Percentiles rank a stretch among this genome's conserved stretches.
Evolutionary conservation across 345 rosid species (phyloP).

Genomic region (Aegle marmelos): DNA sequence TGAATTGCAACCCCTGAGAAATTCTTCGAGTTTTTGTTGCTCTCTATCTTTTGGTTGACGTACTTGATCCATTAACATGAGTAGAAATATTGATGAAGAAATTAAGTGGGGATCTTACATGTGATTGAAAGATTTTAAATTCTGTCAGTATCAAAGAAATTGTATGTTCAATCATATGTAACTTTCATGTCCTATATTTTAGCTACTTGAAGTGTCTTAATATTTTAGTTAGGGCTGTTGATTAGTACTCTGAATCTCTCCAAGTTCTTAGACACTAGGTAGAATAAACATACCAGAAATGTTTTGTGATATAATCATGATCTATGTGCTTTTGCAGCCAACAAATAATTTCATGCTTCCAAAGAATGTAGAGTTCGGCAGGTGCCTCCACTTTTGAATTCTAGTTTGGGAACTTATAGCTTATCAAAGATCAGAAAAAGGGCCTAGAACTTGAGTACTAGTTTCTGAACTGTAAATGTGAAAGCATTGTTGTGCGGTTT

Average conservation of each 20-base stretch:
- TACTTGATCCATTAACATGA: not conserved
- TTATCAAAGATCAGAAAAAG: not conserved
- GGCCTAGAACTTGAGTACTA: not conserved
- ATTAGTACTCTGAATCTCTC: not conserved
- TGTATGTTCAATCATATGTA: not conserved
- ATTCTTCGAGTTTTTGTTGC: not conserved
- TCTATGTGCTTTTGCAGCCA: not conserved
- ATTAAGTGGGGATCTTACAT: not conserved
- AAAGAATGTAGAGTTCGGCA: not conserved
- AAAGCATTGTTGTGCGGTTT: not conserved
- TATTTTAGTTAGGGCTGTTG: not conserved
- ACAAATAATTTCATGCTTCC: not conserved
- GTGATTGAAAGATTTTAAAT: not conserved
- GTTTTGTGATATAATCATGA: not conserved
- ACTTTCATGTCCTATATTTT: not conserved
- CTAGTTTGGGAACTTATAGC: not conserved
- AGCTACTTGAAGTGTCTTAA: not conserved
- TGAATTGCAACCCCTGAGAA: not conserved
- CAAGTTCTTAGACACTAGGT: not conserved
- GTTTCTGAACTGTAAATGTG: not conserved
- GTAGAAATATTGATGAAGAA: not conserved
- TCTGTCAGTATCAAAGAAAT: not conserved
- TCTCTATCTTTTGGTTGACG: not conserved
- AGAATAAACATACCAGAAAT: not conserved
- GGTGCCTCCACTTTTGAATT: not conserved